A percentile compares a stretch with the other conserved stretches of the same genome.
Evolutionary conservation across 2,329 filamentous ascomycete species (phyloP).

Genomic region (Trichoderma sp.): DNA sequence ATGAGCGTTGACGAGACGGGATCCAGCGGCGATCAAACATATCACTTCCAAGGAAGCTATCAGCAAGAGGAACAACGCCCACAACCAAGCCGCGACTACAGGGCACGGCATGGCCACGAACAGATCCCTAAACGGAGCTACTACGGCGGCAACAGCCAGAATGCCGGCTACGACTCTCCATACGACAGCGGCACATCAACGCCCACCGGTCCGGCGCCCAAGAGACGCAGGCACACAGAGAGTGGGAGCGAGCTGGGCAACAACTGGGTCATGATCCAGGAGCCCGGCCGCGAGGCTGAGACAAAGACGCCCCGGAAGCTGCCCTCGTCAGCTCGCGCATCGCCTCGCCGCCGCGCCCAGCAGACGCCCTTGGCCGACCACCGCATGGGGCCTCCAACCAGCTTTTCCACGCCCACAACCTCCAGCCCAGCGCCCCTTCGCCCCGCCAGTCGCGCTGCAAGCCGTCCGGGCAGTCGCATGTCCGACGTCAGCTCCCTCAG

Average conservation of each 20-base stretch:
- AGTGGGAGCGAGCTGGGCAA: constrained; percentile 55
- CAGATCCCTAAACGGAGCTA: not conserved
- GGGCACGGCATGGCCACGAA: not conserved
- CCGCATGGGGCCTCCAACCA: constrained; percentile 41
- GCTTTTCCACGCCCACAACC: not conserved
- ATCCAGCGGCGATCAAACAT: constrained; percentile 24
- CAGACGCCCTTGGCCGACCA: constrained; percentile 33
- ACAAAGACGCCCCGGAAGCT: constrained; percentile 29
- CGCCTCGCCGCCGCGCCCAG: constrained; percentile 34
- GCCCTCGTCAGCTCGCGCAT: constrained; percentile 23
- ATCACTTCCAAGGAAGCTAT: constrained; percentile 33
- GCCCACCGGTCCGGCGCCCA: constrained; percentile 45
- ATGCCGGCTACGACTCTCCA: constrained; percentile 28
- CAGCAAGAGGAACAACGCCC: not conserved
- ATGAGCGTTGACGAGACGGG: constrained; percentile 24
- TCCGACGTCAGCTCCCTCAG: constrained; percentile 35
- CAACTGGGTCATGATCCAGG: constrained; percentile 69
- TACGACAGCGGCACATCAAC: constrained; percentile 38
- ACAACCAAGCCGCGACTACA: not conserved
- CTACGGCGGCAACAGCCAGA: constrained; percentile 5
- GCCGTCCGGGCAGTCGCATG: constrained; percentile 41
- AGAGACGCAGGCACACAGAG: constrained; percentile 56
- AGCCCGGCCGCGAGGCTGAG: constrained; percentile 29
- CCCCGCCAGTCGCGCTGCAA: constrained; percentile 23
- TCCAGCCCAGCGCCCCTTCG: constrained; percentile 15